These are phyloP conservation scores for Grifola frondosa DNA, from an alignment of 1,284 basidiomycete species.

Conservation along the genomic window DNA sequence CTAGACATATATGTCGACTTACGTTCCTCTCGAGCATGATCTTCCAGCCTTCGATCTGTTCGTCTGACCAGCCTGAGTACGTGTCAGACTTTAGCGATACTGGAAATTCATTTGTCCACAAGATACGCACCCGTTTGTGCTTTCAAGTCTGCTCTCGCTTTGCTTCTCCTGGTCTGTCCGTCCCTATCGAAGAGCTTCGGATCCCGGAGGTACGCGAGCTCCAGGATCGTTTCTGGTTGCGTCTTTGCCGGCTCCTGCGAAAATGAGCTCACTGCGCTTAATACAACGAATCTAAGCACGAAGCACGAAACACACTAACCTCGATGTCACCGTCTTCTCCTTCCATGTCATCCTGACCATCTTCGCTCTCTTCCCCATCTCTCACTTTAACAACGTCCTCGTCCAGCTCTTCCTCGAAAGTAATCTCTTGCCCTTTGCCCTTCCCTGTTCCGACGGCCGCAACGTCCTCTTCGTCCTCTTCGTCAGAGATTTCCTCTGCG, in stretches of 20 bases:
- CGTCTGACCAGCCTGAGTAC: conserved; percentile 60
- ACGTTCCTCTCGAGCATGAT: conserved; percentile 87
- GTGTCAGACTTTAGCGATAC: not conserved
- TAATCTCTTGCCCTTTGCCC: conserved; percentile 33
- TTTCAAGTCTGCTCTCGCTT: conserved; percentile 62
- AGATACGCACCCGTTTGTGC: conserved; percentile 54
- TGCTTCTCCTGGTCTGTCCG: conserved; percentile 64
- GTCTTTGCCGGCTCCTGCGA: conserved; percentile 20
- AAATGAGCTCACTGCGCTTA: not conserved
- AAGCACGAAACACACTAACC: conserved; percentile 17
- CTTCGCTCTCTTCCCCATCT: conserved; percentile 63
- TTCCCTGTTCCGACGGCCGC: conserved; percentile 26
- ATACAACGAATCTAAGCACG: not conserved
- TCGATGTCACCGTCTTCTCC: conserved; percentile 37
- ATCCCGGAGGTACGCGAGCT: conserved; percentile 74
- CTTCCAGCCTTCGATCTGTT: conserved; percentile 86
- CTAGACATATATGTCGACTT: conserved; percentile 28
- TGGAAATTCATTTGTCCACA: too few relatives aligned
- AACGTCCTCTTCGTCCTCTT: conserved; percentile 60
- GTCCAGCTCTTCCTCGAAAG: conserved; percentile 54
- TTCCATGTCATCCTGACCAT: conserved; percentile 46
- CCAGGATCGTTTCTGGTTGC: conserved; percentile 63
- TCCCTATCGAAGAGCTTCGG: conserved; percentile 78
- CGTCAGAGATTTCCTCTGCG: conserved; percentile 65
- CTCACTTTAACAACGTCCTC: conserved; percentile 48